Conservation (phyloP, 805 yeast genomes). For the Saturnispora bothae region DNA sequence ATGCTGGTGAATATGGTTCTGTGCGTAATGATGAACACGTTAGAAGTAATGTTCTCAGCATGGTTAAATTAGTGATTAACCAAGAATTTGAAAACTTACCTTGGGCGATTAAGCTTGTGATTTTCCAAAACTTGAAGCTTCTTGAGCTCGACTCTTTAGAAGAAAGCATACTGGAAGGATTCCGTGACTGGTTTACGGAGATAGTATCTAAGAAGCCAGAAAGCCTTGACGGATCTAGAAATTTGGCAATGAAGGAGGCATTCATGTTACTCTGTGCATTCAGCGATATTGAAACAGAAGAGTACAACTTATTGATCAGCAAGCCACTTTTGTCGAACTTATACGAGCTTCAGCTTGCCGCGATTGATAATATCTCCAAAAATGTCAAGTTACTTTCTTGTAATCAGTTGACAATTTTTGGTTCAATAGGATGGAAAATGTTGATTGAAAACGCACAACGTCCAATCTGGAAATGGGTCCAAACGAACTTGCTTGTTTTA, state of each 20-base stretch:
- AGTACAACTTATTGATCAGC: conserved; percentile 14
- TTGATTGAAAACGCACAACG: conserved; percentile 12
- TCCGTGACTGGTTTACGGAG: conserved; percentile 31
- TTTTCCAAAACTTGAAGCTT: conserved; percentile 15
- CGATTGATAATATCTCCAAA: conserved; percentile 26
- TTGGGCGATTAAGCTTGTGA: conserved; percentile 18
- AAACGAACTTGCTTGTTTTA: conserved; percentile 31
- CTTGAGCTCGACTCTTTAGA: conserved; percentile 6
- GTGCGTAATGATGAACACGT: neutral
- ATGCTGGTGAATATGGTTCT: neutral
- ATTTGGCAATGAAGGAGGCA: conserved; percentile 30
- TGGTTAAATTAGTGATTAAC: conserved; percentile 13
- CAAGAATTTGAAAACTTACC: conserved; percentile 12
- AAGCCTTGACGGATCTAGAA: conserved; percentile 39
- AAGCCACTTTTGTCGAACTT: conserved; percentile 29
- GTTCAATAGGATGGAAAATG: neutral
- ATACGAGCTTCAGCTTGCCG: conserved; percentile 36
- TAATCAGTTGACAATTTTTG: conserved; percentile 2
- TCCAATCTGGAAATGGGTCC: conserved; percentile 38
- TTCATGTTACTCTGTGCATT: conserved; percentile 22
- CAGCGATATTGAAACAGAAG: conserved; percentile 7
- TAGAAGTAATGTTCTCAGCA: conserved; percentile 10
- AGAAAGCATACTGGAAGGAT: conserved; percentile 9
- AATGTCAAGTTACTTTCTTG: conserved; percentile 1
- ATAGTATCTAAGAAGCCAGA: conserved; percentile 16